Conservation (phyloP, 2,329 filamentous ascomycete species). For the Moelleriella libera region DNA sequence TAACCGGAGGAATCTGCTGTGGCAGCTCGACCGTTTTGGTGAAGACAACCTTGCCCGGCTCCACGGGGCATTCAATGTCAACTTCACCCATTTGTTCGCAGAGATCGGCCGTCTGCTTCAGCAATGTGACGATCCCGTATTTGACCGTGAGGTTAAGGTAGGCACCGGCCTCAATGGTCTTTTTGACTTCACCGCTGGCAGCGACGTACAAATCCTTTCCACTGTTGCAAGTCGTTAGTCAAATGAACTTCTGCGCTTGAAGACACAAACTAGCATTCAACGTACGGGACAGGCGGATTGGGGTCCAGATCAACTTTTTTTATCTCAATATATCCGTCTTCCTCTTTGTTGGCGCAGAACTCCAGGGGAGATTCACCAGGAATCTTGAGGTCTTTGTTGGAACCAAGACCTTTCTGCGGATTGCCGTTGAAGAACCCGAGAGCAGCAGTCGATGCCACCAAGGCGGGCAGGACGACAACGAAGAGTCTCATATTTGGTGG, state of each 20-base stretch:
- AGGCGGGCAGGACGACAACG: slow-evolving; percentile 29
- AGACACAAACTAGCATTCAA: background rate
- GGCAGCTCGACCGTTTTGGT: slow-evolving; percentile 77
- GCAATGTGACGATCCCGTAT: slow-evolving; percentile 82
- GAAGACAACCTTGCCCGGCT: slow-evolving; percentile 61
- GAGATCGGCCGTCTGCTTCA: slow-evolving; percentile 68
- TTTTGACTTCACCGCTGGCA: slow-evolving; percentile 59
- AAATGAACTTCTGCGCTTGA: background rate
- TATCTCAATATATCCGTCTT: slow-evolving; percentile 59
- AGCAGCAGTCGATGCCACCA: slow-evolving; percentile 29
- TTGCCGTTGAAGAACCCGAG: slow-evolving; percentile 24
- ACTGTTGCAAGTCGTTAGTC: slow-evolving; percentile 31
- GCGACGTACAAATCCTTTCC: slow-evolving; percentile 66
- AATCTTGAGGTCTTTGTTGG: slow-evolving; percentile 46
- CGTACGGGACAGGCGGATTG: slow-evolving; percentile 75
- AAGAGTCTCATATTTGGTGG: slow-evolving; percentile 18
- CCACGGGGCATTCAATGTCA: slow-evolving; percentile 75
- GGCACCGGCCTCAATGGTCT: slow-evolving; percentile 63
- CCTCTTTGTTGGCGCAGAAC: slow-evolving; percentile 57
- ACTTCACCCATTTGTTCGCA: slow-evolving; percentile 85
- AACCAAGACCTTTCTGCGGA: slow-evolving; percentile 20
- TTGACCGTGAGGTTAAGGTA: slow-evolving; percentile 78
- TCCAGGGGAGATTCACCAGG: slow-evolving; percentile 75
- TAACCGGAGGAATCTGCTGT: slow-evolving; percentile 73
- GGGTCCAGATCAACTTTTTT: slow-evolving; percentile 67